phyloP scores from a whole-genome alignment of 331 rosid species.

The Rhamnella rubrinervis region DNA sequence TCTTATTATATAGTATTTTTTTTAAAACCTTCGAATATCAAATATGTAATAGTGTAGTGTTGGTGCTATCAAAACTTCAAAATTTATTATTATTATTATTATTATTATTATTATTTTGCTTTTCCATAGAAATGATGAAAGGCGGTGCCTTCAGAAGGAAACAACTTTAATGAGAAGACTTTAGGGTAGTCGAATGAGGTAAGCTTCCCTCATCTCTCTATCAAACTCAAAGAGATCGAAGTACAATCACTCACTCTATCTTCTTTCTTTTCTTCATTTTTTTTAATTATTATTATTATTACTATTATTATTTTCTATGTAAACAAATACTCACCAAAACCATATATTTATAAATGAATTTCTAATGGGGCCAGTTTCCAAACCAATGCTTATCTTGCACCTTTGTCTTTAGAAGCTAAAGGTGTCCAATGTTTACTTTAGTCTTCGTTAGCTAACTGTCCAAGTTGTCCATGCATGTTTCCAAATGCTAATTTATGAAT shows the following conservation, averaged over 20 bases:
- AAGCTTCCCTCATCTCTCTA: slow-evolving; percentile 35
- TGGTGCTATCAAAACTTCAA: slow-evolving; percentile 20
- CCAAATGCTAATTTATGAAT: neutral
- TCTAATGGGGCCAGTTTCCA: slow-evolving; percentile 12
- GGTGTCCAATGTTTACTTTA: neutral
- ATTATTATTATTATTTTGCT: too few species aligned
- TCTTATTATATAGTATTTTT: too few species aligned
- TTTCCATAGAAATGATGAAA: slow-evolving; percentile 41
- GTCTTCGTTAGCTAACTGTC: neutral
- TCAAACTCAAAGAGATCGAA: neutral
- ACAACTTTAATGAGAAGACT: slow-evolving; percentile 44
- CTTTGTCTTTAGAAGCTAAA: too few species aligned
- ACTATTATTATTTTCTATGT: neutral
- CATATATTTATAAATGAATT: neutral
- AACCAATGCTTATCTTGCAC: slow-evolving; percentile 2
- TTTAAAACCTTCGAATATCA: too few species aligned
- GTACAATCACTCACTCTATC: slow-evolving; percentile 27
- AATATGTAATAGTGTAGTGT: neutral
- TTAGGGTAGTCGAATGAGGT: slow-evolving; percentile 51
- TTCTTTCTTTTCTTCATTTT: neutral
- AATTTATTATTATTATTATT: slow-evolving; percentile 14
- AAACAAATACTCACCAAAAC: slow-evolving; percentile 17
- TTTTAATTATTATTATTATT: too few species aligned
- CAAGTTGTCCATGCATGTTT: neutral
- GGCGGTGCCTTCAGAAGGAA: slow-evolving; percentile 47